A percentile compares a stretch with the other conserved stretches of the same genome.
These are phyloP conservation scores for Conoideocrella luteorostrata DNA, from an alignment of 2,329 filamentous ascomycete species.

Conservation along the genomic window DNA sequence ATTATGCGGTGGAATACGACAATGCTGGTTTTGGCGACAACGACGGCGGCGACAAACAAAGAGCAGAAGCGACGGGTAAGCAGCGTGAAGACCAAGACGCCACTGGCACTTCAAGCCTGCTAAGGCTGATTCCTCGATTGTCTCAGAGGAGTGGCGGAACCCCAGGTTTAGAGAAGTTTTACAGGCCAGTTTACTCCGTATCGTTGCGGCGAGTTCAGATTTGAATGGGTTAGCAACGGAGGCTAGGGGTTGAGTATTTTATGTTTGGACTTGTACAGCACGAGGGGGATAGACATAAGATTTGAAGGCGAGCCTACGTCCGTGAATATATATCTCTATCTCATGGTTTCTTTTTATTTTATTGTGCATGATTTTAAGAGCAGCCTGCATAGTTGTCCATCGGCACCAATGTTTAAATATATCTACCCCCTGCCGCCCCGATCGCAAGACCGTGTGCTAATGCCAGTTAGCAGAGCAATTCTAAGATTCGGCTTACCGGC, in stretches of 20 bases:
- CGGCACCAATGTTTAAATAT: no score
- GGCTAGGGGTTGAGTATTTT: slow-evolving; percentile 47
- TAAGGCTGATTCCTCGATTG: slow-evolving; percentile 51
- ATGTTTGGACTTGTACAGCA: slow-evolving; percentile 42
- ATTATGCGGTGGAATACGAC: background rate
- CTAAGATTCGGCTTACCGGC: no score
- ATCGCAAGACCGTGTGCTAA: no score
- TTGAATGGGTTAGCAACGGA: slow-evolving; percentile 42
- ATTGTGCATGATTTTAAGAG: no score
- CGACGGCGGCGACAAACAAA: no score
- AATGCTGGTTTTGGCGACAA: no score
- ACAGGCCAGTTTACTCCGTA: slow-evolving; percentile 57
- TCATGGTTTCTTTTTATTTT: no score
- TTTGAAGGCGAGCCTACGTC: no score
- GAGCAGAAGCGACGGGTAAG: background rate
- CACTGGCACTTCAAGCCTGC: slow-evolving; percentile 19
- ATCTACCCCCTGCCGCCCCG: no score
- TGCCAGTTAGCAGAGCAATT: no score
- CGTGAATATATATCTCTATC: no score
- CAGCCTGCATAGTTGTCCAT: no score
- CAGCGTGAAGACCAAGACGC: slow-evolving; percentile 30
- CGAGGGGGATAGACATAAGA: slow-evolving; percentile 42
- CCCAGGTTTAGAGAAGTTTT: slow-evolving; percentile 55
- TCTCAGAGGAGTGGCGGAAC: slow-evolving; percentile 60
- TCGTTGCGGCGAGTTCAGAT: slow-evolving; percentile 50